Evolutionary conservation across 2,329 filamentous ascomycete genomes (phyloP).

Genomic region (Ceratocystis eucalypticola): DNA sequence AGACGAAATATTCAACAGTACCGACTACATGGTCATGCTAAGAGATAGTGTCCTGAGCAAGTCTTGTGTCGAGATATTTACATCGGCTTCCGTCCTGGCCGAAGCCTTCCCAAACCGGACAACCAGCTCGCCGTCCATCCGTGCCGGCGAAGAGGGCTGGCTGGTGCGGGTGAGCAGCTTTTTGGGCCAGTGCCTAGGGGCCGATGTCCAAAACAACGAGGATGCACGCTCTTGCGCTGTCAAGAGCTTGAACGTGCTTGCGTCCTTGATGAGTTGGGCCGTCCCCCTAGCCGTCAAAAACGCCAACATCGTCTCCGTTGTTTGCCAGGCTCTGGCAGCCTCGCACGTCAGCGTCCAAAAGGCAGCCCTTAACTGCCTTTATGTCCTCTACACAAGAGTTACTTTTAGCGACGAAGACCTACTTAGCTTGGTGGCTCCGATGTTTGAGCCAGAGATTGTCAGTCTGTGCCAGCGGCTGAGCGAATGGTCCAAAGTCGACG

Average conservation of each 20-base stretch:
- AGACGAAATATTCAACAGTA: slow-evolving; percentile 84
- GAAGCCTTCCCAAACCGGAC: slow-evolving; percentile 66
- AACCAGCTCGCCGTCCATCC: slow-evolving; percentile 46
- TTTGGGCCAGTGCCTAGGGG: slow-evolving; percentile 57
- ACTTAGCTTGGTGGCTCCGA: slow-evolving; percentile 59
- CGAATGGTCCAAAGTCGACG: slow-evolving; percentile 65
- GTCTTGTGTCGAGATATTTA: slow-evolving; percentile 87
- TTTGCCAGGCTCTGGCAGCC: slow-evolving; percentile 58
- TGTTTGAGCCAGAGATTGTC: slow-evolving; percentile 61
- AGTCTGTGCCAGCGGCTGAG: slow-evolving; percentile 60
- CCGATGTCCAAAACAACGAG: slow-evolving; percentile 49
- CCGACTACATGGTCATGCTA: slow-evolving; percentile 73
- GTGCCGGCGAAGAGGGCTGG: slow-evolving; percentile 77
- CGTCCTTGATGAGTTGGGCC: slow-evolving; percentile 74
- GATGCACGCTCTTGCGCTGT: slow-evolving; percentile 57
- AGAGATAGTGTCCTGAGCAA: slow-evolving; percentile 75
- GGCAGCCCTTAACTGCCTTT: slow-evolving; percentile 69
- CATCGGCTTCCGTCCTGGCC: slow-evolving; percentile 58
- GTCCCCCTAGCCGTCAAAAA: slow-evolving; percentile 68
- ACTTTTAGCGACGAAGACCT: slow-evolving; percentile 70
- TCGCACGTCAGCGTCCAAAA: slow-evolving; percentile 61
- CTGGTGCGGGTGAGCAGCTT: slow-evolving; percentile 62
- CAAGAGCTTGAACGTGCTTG: slow-evolving; percentile 63
- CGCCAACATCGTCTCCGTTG: slow-evolving; percentile 53
- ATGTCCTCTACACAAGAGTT: slow-evolving; percentile 62